Evolutionary conservation across 2,329 filamentous ascomycete species (phyloP).

Genomic region (Cercospora sp.): DNA sequence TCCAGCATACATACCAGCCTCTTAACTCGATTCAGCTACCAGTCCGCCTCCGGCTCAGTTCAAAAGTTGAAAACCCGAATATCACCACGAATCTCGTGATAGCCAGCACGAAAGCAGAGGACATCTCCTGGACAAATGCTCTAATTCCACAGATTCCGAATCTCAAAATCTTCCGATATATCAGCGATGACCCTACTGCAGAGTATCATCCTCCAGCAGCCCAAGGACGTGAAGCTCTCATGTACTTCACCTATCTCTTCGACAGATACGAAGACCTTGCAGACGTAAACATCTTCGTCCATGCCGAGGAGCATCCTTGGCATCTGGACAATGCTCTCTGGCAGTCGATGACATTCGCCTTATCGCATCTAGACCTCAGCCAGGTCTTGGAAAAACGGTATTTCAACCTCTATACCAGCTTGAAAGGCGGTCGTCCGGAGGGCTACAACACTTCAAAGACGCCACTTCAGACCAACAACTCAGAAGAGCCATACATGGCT

Average conservation of each 20-base stretch:
- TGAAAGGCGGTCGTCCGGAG: constrained; percentile 18
- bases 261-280: constrained; percentile 61
- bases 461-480: constrained; percentile 13
- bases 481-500: constrained; percentile 22
- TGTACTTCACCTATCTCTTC: constrained; percentile 62
- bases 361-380: constrained; percentile 19
- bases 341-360: constrained; percentile 18
- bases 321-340: constrained; percentile 20
- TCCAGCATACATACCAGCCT: constrained; percentile 4
- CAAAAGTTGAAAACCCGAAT: background rate
- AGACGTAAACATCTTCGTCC: constrained; percentile 61
- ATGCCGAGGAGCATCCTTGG: constrained; percentile 42
- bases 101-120: constrained; percentile 19
- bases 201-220: constrained; percentile 53
- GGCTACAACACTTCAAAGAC: constrained; percentile 23
- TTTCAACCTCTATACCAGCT: constrained; percentile 25
- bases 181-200: constrained; percentile 36
- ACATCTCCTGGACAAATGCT: constrained; percentile 24
- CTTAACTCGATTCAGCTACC: background rate
- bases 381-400: constrained; percentile 16
- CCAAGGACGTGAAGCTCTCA: constrained; percentile 63
- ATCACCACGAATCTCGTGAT: constrained; percentile 21
- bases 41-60: background rate
- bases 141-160: constrained; percentile 18
- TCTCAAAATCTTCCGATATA: constrained; percentile 26